Evolutionary conservation across 1,139 yeast genomes (phyloP).

Genomic region (Tardiomyces depauwii): DNA sequence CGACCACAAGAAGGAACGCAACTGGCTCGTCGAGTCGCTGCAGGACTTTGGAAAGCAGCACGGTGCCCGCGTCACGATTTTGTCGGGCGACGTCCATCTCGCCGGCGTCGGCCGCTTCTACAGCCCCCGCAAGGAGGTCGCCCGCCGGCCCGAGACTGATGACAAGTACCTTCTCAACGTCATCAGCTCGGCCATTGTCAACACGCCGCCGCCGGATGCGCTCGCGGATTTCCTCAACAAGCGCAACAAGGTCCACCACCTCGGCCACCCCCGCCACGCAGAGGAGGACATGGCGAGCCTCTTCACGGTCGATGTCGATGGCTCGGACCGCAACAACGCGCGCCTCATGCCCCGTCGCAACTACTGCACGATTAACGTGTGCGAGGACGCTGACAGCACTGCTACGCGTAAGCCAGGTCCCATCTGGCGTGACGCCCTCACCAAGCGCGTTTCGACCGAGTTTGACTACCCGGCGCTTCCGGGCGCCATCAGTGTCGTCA

Average conservation of each 20-base stretch:
- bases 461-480: slow-evolving; percentile 26
- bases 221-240: slow-evolving; percentile 62
- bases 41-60: slow-evolving; percentile 51
- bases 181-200: slow-evolving; percentile 79
- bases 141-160: slow-evolving; percentile 52
- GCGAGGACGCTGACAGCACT: slow-evolving; percentile 18
- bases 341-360: slow-evolving; percentile 71
- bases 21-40: slow-evolving; percentile 43
- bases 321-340: slow-evolving; percentile 39
- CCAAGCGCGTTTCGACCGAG: slow-evolving; percentile 17
- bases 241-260: slow-evolving; percentile 51
- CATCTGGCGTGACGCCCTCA: slow-evolving; percentile 6
- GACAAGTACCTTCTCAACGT: slow-evolving; percentile 73
- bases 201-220: slow-evolving; percentile 85
- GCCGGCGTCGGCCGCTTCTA: slow-evolving; percentile 73
- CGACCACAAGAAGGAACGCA: slow-evolving; percentile 72
- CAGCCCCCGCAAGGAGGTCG: slow-evolving; percentile 39
- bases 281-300: slow-evolving; percentile 75
- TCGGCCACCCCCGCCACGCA: slow-evolving; percentile 39
- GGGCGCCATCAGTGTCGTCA: slow-evolving; percentile 51
- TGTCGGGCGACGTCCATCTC: slow-evolving; percentile 90
- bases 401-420: slow-evolving; percentile 24
- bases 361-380: slow-evolving; percentile 36
- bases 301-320: slow-evolving; percentile 54
- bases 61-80: slow-evolving; percentile 66